A percentile compares a stretch with the other conserved stretches of the same genome.
Evolutionary conservation across 2,329 filamentous ascomycete species (phyloP).

Genomic region (Fusarium hainanense): DNA sequence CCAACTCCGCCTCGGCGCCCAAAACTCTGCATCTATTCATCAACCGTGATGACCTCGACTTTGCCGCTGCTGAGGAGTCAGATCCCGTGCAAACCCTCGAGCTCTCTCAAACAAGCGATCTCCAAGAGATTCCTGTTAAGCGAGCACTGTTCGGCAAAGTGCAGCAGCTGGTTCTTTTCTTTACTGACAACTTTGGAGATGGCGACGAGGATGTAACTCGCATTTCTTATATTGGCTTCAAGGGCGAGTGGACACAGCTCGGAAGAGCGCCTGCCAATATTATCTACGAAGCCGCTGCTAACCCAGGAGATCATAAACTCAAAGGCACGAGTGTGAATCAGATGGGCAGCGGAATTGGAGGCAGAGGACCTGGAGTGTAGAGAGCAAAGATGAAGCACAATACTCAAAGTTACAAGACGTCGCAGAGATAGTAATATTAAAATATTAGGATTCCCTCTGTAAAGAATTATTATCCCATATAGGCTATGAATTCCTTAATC

Average conservation of each 20-base stretch:
- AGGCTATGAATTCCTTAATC: not conserved
- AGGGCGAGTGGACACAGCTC: constrained; percentile 91
- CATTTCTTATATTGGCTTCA: constrained; percentile 88
- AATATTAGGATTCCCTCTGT: not conserved
- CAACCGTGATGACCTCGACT: constrained; percentile 90
- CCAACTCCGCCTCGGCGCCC: constrained; percentile 75
- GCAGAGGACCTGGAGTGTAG: constrained; percentile 51
- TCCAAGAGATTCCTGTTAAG: constrained; percentile 89
- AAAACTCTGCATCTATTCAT: constrained; percentile 86
- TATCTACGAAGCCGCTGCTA: constrained; percentile 92
- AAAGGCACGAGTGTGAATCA: constrained; percentile 67
- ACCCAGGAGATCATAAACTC: constrained; percentile 85
- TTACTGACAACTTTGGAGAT: constrained; percentile 88
- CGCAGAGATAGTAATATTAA: not conserved
- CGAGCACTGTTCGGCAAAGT: constrained; percentile 90
- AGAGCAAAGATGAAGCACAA: not conserved
- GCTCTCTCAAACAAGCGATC: constrained; percentile 79
- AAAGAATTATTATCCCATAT: not conserved
- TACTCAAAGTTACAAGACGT: not conserved
- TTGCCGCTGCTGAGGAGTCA: constrained; percentile 76
- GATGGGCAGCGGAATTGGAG: constrained; percentile 66
- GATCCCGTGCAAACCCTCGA: constrained; percentile 79
- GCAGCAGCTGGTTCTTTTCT: constrained; percentile 85
- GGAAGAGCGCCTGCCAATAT: constrained; percentile 80
- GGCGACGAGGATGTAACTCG: constrained; percentile 84